Conservation (phyloP, 2,329 filamentous ascomycete species). For the Pseudogymnoascus sp. region DNA sequence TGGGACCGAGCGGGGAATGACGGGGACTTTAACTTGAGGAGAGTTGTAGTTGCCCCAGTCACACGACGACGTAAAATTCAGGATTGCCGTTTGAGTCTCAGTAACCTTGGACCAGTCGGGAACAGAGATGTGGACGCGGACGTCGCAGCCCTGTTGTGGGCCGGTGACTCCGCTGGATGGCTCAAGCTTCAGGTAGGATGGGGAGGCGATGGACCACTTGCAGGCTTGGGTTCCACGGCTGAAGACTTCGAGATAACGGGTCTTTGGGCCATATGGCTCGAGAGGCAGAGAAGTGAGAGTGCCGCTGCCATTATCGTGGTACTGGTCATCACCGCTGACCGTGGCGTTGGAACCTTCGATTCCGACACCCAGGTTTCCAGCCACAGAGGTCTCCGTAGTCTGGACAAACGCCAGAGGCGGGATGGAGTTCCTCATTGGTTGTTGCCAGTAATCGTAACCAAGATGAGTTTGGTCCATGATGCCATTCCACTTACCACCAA, state of each 20-base stretch:
- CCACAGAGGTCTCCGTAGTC: conserved; percentile 45
- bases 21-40: conserved; percentile 45
- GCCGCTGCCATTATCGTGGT: conserved; percentile 46
- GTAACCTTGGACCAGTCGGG: conserved; percentile 36
- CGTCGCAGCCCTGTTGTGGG: conserved; percentile 38
- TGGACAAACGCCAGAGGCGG: conserved; percentile 54
- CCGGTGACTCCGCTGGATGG: conserved; percentile 41
- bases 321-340: conserved; percentile 58
- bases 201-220: conserved; percentile 41
- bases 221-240: conserved; percentile 45
- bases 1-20: conserved; percentile 41
- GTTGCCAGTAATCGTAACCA: conserved; percentile 54
- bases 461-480: conserved; percentile 53
- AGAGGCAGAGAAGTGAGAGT: conserved; percentile 46
- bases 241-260: conserved; percentile 56
- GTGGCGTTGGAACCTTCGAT: conserved; percentile 59
- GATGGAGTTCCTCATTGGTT: conserved; percentile 61
- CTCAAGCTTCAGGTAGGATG: conserved; percentile 44
- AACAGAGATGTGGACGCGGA: conserved; percentile 44
- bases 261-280: conserved; percentile 46
- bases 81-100: conserved; percentile 38
- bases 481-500: conserved; percentile 54
- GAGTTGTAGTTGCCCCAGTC: conserved; percentile 36
- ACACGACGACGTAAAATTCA: conserved; percentile 44
- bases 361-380: conserved; percentile 54